Evolutionary conservation across 2,329 filamentous ascomycete species (phyloP), one percentile per base, ranked within the genome.

Genomic region (Epichloe gansuensis): DNA sequence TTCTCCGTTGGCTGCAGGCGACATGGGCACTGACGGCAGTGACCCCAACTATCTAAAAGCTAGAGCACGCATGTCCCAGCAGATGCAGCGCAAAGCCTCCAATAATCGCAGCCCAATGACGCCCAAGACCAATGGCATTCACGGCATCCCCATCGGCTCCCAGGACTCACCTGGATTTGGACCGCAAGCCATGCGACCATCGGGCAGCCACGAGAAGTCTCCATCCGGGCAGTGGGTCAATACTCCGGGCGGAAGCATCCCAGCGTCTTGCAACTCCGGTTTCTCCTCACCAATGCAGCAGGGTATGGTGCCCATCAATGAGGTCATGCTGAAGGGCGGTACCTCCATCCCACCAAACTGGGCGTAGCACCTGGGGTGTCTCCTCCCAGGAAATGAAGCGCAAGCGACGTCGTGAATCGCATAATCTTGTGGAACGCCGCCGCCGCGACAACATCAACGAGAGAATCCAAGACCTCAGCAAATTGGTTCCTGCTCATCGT

Each of bases 381-480:
- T 88, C 93, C 52, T 85, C 89, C 1, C 90, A 95, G 63, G 93
- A 97, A 67, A 90, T 91, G 62, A 97, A 97, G 79, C 82, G 90
- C 61, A 88, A 91, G 67, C 81, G 91, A 55, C 83, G 93, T 55
- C 81, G 93, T 41, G 93, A 96, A 64, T 97, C 91, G 1, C 93
- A 98, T 72, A 97, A 98, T 65, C 77, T 95, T 41, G 93, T 98
- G 11, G 93, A 98, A 72, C 88, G 93, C 53, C 85, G 93, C 50
- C 85, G 93, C 56, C 83, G 93, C 56, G 93, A 97, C 72, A 97
- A 97, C 66, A 98, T 98, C 75, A 98, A 98, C 61, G 93, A 98
- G 70, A 83, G 93, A 44, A 98, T 98, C 57, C 91, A 97, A 64
- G 93, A 98, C 64, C 78, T 98, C 7, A 95, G 91, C 63, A 88